Evolutionary conservation across 1,139 yeast genomes (phyloP).

Genomic region (Blastobotrys apis): DNA sequence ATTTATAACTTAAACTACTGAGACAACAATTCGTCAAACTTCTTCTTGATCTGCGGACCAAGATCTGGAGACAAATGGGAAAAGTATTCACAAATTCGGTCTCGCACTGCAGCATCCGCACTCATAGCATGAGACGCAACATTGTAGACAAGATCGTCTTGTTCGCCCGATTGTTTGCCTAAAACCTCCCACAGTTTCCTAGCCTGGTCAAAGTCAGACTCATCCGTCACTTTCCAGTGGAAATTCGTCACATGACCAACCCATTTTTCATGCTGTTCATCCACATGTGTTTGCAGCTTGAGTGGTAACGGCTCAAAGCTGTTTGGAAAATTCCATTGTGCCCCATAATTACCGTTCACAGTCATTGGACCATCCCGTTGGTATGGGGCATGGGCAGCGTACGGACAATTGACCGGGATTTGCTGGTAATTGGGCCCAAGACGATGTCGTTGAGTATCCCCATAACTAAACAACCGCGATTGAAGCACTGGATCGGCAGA

Average conservation of each 20-base stretch:
- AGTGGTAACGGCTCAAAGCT: neutral
- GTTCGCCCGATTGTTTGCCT: slow-evolving; percentile 5
- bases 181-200: slow-evolving; percentile 10
- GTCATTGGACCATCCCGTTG: slow-evolving; percentile 7
- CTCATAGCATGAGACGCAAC: slow-evolving; percentile 66
- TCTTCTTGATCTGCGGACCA: slow-evolving; percentile 59
- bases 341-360: slow-evolving; percentile 9
- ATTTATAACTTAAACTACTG: neutral
- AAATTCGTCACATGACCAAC: slow-evolving; percentile 7
- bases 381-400: slow-evolving; percentile 5
- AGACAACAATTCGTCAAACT: slow-evolving; percentile 4
- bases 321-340: neutral
- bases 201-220: slow-evolving; percentile 9
- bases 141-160: slow-evolving; percentile 16
- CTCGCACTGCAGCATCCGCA: slow-evolving; percentile 74
- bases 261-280: slow-evolving; percentile 12
- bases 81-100: slow-evolving; percentile 74
- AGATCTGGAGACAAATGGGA: slow-evolving; percentile 65
- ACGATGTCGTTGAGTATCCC: slow-evolving; percentile 70
- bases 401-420: slow-evolving; percentile 13
- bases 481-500: slow-evolving; percentile 84
- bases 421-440: slow-evolving; percentile 41
- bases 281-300: neutral
- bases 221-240: slow-evolving; percentile 4
- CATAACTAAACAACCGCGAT: slow-evolving; percentile 74